Evolutionary conservation across 768 basidiomycete genomes (phyloP), one percentile per base, ranked within the genome.

Genomic region (Kwoniella dejecticola): DNA sequence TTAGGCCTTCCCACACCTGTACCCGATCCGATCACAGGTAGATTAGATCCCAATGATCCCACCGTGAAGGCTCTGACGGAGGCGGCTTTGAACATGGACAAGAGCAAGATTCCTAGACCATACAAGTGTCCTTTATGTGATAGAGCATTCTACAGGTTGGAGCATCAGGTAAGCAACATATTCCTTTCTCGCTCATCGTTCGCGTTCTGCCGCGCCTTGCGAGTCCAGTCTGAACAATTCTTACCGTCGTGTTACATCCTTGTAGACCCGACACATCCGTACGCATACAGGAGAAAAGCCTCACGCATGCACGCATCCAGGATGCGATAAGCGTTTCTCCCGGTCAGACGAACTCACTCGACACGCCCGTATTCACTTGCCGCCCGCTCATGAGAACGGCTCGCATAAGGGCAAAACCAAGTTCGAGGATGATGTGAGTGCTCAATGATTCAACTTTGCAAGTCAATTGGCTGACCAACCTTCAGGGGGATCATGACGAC

Each of bases 261-360:
- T 21, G 29, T 24, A 98, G 91, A 99, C 95, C 19, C 88, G 95
- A 64, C 95, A 99, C 76, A 96, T 97, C 56, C 89, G 95, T 62
- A 99, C 94, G 0, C 95, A 99, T 79, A 99, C 95, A 0, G 95
- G 95, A 73, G 95, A 99, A 81, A 97, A 96, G 71, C 95, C 95
- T 2, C 97, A 97, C 72, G 84, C 86, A 21, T 99, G 95, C 84
- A 88, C 86, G 1, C 90, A 88, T 77, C 87, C 90, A 3, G 85
- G 87, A n/a, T 99, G 95, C 84, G 94, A 96, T 80, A 99, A 98
- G 79, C 89, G 93, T 4, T 99, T 99, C 80, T 93, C 91, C 17
- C 88, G 95, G 61, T 92, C 91, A n/a, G 95, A 99, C 82, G 95
- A 99, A 80, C 86, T 99, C 66, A 99, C 95, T 27, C 85, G 95